Evolutionary conservation across 2,329 filamentous ascomycete genomes (phyloP).

Genomic region (Stylonectria norvegica): DNA sequence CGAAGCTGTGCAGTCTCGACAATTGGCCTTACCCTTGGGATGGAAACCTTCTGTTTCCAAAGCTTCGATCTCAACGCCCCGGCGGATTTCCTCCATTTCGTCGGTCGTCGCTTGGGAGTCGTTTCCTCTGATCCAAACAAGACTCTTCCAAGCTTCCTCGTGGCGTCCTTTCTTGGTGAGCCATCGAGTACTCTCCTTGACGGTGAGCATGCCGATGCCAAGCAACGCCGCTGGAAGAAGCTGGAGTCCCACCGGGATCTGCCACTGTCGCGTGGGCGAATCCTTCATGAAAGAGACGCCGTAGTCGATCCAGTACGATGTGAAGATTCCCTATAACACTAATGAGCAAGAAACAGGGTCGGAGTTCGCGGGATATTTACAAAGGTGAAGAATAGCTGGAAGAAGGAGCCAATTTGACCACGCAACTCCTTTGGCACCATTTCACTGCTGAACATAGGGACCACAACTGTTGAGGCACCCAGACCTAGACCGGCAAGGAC

Average conservation of each 20-base stretch:
- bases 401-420: constrained; percentile 5
- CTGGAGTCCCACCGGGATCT: constrained; percentile 53
- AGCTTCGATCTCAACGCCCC: constrained; percentile 43
- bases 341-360: no score
- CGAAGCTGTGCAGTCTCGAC: background rate
- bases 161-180: constrained; percentile 43
- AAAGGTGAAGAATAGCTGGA: constrained; percentile 6
- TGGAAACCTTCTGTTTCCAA: constrained; percentile 14
- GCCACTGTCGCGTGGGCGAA: constrained; percentile 44
- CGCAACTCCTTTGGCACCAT: constrained; percentile 5
- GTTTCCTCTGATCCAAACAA: constrained; percentile 50
- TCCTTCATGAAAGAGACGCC: constrained; percentile 4
- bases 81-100: constrained; percentile 50
- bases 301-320: constrained; percentile 14
- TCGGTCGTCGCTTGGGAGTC: constrained; percentile 32
- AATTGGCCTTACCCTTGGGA: background rate
- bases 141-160: constrained; percentile 43
- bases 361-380: background rate
- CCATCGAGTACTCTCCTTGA: constrained; percentile 50
- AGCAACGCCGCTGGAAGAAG: constrained; percentile 45
- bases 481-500: constrained; percentile 3
- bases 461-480: constrained; percentile 2
- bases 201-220: constrained; percentile 45
- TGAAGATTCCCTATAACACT: constrained; percentile 8
- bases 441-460: constrained; percentile 8